phyloP scores from a whole-genome alignment of 805 yeast species.

The Starmerella khaoyaiensis region DNA sequence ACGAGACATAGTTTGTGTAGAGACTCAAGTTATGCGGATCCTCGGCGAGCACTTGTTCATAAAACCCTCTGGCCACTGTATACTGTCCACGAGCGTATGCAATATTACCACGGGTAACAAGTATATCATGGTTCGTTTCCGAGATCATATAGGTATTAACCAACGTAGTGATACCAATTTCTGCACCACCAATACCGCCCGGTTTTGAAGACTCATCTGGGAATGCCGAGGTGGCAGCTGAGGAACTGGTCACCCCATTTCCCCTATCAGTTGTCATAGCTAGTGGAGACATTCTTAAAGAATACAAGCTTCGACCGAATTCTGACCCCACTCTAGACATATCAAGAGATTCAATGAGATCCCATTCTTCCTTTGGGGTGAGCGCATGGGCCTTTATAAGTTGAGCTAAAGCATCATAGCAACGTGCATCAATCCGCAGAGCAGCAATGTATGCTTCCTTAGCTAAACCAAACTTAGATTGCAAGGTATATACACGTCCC shows the following conservation, averaged over 20 bases:
- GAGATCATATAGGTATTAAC: constrained; percentile 59
- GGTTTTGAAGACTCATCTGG: no score
- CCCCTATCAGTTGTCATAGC: constrained; percentile 37
- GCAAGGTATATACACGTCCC: constrained; percentile 71
- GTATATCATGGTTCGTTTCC: constrained; percentile 49
- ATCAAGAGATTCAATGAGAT: constrained; percentile 42
- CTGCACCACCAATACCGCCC: no score
- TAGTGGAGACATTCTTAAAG: constrained; percentile 63
- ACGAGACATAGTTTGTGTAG: constrained; percentile 67
- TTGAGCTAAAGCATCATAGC: constrained; percentile 84
- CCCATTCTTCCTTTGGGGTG: constrained; percentile 51
- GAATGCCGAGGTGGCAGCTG: background rate
- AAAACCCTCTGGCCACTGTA: constrained; percentile 58
- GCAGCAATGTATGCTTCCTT: constrained; percentile 82
- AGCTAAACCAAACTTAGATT: constrained; percentile 73
- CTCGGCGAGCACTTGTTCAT: constrained; percentile 38
- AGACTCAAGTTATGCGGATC: constrained; percentile 64
- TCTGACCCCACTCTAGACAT: constrained; percentile 75
- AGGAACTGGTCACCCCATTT: background rate
- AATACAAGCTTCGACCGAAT: constrained; percentile 61
- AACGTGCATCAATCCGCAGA: constrained; percentile 71
- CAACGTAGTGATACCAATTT: constrained; percentile 53
- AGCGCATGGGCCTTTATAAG: constrained; percentile 57
- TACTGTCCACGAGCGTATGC: constrained; percentile 65
- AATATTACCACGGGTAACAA: constrained; percentile 55